Base-by-base conservation (phyloP, 2,329 filamentous ascomycete genomes). In the Myotisia sp. region DNA sequence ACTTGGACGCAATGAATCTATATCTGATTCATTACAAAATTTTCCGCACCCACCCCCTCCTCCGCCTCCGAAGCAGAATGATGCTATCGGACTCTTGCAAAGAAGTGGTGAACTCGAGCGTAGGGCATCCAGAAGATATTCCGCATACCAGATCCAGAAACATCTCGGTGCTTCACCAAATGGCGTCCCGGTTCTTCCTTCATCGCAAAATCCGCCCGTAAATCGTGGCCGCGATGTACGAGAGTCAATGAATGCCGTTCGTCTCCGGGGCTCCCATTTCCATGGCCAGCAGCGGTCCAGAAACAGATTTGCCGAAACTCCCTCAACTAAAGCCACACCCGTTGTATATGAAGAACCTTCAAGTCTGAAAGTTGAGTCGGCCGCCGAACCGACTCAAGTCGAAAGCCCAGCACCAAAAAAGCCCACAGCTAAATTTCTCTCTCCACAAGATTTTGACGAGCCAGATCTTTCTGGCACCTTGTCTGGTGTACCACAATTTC, bases 141-240 rank as follows among this genome's bases (percentile, higher is more conserved):
- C 90, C 2, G 81, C 85, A 34, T 98, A 95, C 53, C 90, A 98
- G 51, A 92, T 98, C 46, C 83, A 84, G 29, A 95, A 94, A 52
- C 85, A 93, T 48, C 65, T 95, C 2, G 87, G 87, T 7, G 71
- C 76, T 10, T 77, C 79, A 24, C 71, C 80, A 10, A 85, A 77
- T 56, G 84, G 82, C 13, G 78, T 95, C 10, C 84, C 86, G 5
- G 80, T 92, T 50, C 71, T 95, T 13, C 85, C 87, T 17, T 67
- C 81, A 4, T 56, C 66, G 12, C 84, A 92, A 51, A 84, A 77
- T 41, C 78, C 79, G 3, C 83, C 82, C 1, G 70, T 87, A 42
- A 92, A 92, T 52, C 69, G 84, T 43, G 82, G 82, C 16, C 68
- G 80, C 38, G 84, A 92, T 55, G 71, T 76, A 9, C 68, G 81